Percentiles rank a stretch among this genome's conserved stretches.
Conservation (phyloP, 495 filamentous ascomycete genomes). For the Lophium mytilinum region DNA sequence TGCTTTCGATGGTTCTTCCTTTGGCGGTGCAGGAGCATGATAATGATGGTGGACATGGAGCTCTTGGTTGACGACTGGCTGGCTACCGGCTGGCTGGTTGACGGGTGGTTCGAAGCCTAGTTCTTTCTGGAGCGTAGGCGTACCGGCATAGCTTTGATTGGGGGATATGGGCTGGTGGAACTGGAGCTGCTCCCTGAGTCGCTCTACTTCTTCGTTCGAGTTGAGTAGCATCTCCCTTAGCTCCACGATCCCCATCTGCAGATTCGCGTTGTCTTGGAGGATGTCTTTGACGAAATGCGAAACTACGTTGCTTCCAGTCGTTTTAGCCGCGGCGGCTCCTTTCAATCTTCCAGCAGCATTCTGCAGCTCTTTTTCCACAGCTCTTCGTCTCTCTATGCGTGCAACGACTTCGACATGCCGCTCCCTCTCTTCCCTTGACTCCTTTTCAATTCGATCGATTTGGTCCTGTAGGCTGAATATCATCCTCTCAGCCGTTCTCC, state of each 20-base stretch:
- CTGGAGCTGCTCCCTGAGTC: constrained; percentile 72
- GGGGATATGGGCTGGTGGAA: constrained; percentile 60
- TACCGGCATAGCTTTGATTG: constrained; percentile 32
- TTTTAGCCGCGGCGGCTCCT: constrained; percentile 60
- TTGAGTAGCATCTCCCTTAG: constrained; percentile 82
- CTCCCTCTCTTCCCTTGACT: constrained; percentile 73
- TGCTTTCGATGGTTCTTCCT: constrained; percentile 39
- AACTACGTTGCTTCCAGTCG: constrained; percentile 54
- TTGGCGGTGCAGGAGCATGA: constrained; percentile 51
- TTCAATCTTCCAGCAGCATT: constrained; percentile 69
- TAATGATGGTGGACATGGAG: constrained; percentile 92
- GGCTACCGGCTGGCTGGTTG: background rate
- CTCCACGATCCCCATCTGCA: constrained; percentile 84
- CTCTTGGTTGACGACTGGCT: constrained; percentile 51
- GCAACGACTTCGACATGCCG: constrained; percentile 72
- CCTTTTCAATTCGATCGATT: constrained; percentile 79
- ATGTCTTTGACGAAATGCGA: constrained; percentile 94
- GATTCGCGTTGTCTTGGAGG: constrained; percentile 85
- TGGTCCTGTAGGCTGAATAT: constrained; percentile 72
- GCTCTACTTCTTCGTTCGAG: constrained; percentile 91
- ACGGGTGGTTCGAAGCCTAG: constrained; percentile 37
- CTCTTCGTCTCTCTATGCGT: constrained; percentile 68
- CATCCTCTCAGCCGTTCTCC: constrained; percentile 71
- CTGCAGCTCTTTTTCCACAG: constrained; percentile 63
- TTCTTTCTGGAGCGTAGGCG: constrained; percentile 56